Conservation (phyloP, 352 stramenopile genomes). For the Phytophthora sp. region DNA sequence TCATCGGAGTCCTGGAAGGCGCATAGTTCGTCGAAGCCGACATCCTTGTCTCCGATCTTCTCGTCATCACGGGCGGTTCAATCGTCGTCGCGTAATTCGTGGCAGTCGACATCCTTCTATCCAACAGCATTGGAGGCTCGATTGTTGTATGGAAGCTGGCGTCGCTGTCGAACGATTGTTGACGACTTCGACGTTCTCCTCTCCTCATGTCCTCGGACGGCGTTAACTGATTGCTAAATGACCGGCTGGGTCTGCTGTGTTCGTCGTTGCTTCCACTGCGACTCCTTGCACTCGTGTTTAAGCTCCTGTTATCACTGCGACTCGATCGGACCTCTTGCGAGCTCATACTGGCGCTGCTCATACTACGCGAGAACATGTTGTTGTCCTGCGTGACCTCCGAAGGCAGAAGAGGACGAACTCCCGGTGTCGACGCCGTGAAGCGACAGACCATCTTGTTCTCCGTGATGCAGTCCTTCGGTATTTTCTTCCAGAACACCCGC, state of each 20-base stretch:
- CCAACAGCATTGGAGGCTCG: constrained; percentile 12
- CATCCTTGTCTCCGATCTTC: constrained; percentile 18
- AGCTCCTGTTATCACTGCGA: constrained; percentile 25
- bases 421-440: constrained; percentile 35
- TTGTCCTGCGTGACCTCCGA: constrained; percentile 14
- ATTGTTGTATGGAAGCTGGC: constrained; percentile 40
- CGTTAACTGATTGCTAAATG: constrained; percentile 32
- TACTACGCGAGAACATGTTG: constrained; percentile 21
- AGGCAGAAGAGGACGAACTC: background rate
- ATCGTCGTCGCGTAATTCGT: constrained; percentile 24
- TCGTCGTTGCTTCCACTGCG: constrained; percentile 24
- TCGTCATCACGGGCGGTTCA: constrained; percentile 11
- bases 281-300: constrained; percentile 33
- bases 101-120: constrained; percentile 16
- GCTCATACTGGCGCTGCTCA: constrained; percentile 30
- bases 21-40: constrained; percentile 13
- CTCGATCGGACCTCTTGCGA: constrained; percentile 24
- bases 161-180: constrained; percentile 32
- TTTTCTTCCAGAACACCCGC: constrained; percentile 62
- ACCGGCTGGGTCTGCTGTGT: constrained; percentile 3
- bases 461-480: constrained; percentile 55
- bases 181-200: constrained; percentile 15
- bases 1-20: background rate
- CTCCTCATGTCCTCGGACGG: constrained; percentile 16
- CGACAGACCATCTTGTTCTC: constrained; percentile 73